These are phyloP conservation scores for Peronospora destructor DNA, from an alignment of 352 stramenopile genomes.

Conservation along the genomic window DNA sequence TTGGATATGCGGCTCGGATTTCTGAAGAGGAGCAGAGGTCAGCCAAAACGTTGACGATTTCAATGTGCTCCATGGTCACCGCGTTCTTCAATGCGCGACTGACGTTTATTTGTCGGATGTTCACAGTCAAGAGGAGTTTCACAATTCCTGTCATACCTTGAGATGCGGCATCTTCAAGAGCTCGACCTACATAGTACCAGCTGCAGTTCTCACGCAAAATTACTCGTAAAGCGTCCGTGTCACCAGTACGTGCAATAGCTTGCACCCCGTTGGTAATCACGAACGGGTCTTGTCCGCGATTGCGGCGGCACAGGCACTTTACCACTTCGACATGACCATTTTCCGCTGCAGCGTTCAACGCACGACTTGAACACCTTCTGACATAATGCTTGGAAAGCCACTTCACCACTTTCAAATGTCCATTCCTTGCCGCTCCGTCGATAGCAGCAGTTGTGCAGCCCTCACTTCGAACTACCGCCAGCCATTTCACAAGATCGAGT, in stretches of 20 bases:
- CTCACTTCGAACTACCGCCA: constrained; percentile 19
- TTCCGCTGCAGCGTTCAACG: constrained; percentile 18
- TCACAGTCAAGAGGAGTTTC: constrained; percentile 16
- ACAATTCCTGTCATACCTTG: constrained; percentile 9
- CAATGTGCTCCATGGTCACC: constrained; percentile 3
- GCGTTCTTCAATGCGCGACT: constrained; percentile 16
- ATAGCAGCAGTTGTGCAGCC: constrained; percentile 20
- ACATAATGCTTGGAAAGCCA: constrained; percentile 21
- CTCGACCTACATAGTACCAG: constrained; percentile 14
- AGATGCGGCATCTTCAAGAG: constrained; percentile 13
- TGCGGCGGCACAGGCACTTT: constrained; percentile 17
- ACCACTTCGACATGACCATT: constrained; percentile 21
- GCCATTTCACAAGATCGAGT: constrained; percentile 21
- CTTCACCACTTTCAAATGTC: constrained; percentile 20
- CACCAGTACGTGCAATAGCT: constrained; percentile 7
- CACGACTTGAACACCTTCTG: constrained; percentile 14
- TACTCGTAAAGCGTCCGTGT: constrained; percentile 9
- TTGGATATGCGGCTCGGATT: constrained; percentile 4
- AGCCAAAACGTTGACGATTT: constrained; percentile 9
- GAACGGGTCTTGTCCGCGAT: constrained; percentile 7
- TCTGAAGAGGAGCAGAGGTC: constrained; percentile 17
- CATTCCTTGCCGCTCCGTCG: constrained; percentile 15
- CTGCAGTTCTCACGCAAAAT: constrained; percentile 17
- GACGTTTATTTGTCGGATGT: constrained; percentile 15
- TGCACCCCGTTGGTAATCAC: constrained; percentile 18